These are phyloP conservation scores for Clonostachys byssicola DNA, from an alignment of 2,329 filamentous ascomycete species.

Conservation along the genomic window DNA sequence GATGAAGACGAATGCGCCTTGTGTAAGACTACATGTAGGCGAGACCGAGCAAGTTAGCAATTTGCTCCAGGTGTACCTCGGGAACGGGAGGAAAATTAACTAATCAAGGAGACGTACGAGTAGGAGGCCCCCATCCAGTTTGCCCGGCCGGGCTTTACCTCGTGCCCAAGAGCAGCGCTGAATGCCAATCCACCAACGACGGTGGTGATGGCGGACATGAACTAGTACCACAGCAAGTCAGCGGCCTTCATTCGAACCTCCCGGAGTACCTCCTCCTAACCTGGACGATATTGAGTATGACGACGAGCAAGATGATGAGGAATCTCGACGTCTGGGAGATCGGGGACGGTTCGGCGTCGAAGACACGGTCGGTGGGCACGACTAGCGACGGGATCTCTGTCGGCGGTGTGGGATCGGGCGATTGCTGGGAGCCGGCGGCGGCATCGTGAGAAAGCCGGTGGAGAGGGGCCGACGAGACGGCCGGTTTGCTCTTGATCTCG, in stretches of 20 bases:
- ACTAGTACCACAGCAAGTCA: conserved; percentile 7
- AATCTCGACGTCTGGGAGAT: not conserved
- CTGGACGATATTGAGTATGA: not conserved
- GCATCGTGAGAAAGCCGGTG: too few relatives aligned
- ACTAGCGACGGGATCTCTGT: too few relatives aligned
- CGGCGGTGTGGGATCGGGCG: too few relatives aligned
- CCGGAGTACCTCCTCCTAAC: not conserved
- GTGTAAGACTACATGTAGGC: conserved; percentile 33
- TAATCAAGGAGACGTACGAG: conserved; percentile 14
- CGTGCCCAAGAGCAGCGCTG: conserved; percentile 15
- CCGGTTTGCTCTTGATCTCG: too few relatives aligned
- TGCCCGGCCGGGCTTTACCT: conserved; percentile 20
- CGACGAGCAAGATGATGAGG: not conserved
- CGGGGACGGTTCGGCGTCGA: too few relatives aligned
- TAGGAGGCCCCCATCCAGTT: conserved; percentile 34
- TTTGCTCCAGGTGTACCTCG: too few relatives aligned
- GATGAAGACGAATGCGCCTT: conserved; percentile 47
- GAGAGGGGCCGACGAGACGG: too few relatives aligned
- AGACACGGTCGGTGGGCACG: too few relatives aligned
- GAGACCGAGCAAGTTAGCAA: not conserved
- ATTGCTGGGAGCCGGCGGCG: too few relatives aligned
- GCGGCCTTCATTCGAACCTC: too few relatives aligned
- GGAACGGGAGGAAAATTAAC: not conserved
- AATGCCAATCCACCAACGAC: conserved; percentile 18
- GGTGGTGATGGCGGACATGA: conserved; percentile 20